Base-by-base conservation (phyloP, 768 basidiomycete species). In the Paxillus involutus region DNA sequence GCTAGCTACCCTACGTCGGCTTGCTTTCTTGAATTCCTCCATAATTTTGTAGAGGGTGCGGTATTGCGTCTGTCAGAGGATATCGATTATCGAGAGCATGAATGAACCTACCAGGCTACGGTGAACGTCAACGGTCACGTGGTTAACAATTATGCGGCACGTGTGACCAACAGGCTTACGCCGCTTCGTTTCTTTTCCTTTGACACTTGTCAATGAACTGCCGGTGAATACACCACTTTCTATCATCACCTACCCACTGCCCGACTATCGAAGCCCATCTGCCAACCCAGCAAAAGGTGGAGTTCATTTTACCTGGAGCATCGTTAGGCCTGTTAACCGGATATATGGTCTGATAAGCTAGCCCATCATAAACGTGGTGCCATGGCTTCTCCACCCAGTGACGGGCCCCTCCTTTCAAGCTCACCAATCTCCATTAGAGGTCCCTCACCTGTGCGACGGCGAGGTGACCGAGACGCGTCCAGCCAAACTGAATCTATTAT, bases 361-460 rank as follows among this genome's bases (percentile, higher is more conserved):
- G 59, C 30, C 42, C 26, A 17, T 41, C 32, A n/a, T 50, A n/a
- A n/a, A 48, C 13, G 30, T 44, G 24, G 10, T 37, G 49, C 53
- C 42, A 78, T 79, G 77, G 63, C 71, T 30, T 77, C 77, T 33
- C 71, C 75, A 1, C 66, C 72, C 17, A 60, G 62, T 42, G 77
- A 75, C 33, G 58, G 59, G 9, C 59, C 52, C 2, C 57, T 64
- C 30, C 55, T 75, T 12, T 71, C 77, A 39, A 66, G 51, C 3
- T 81, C 82, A 6, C 79, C 81, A 8, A 53, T 73, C n/a, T 77
- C 81, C 16, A 62, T 74, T 36, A 54, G 65, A 40, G 71, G 66
- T 8, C 52, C 67, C 16, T 80, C 81, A 21, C 75, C 77, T 10
- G 59, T 71, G 37, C 73, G 71, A 45, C 71, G 77, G 43, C 68